Evolutionary conservation across 495 filamentous ascomycete species (phyloP), one percentile per base, ranked within the genome.

Genomic region (Trypethelium eluteriae): DNA sequence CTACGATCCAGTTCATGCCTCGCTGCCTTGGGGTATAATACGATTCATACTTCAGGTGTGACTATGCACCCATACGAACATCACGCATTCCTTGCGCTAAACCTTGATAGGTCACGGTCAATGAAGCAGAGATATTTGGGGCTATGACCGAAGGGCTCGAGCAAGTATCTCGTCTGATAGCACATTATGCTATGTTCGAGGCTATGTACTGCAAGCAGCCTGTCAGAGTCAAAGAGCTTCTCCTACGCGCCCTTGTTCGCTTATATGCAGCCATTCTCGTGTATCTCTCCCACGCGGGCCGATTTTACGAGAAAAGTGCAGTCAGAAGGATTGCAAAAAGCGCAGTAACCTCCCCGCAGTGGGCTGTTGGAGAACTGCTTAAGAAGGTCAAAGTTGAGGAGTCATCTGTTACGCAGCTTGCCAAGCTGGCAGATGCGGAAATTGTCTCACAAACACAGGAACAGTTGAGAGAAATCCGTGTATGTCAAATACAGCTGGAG

Each of bases 21-120:
- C 75, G 16, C 68, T 81, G 53, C 78, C 80, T n/a, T 81, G 81
- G 80, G 80, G 74, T 10, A 76, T 67, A 16, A 67, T 82, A n/a
- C 69, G 76, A n/a, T 78, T 80, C 63, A 63, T 81, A 14, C 69
- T 81, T 14, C 69, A 78, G 70, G 76, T 78, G 11, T 18, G 63
- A 38, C 16, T 53, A 65, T 39, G 32, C 32, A 50, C 2, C 36
- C 10, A 49, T 34, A 10, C 35, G n/a, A 41, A 35, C 10, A 65
- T 25, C 16, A n/a, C 16, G 7, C 9, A 39, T 5, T 18, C 41
- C 10, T 36, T 9, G 39, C 16, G 1, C n/a, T 14, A 66, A 36
- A 38, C 9, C 18, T 59, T 59, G 16, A 6, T 38, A 66, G 64
- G 32, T 41, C 14, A 25, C 64, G 6, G 53, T 66, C 9, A 47